Percentiles rank a stretch among this genome's conserved stretches.
Conservation (phyloP, 345 rosid genomes). For the Euphorbia peplus region DNA sequence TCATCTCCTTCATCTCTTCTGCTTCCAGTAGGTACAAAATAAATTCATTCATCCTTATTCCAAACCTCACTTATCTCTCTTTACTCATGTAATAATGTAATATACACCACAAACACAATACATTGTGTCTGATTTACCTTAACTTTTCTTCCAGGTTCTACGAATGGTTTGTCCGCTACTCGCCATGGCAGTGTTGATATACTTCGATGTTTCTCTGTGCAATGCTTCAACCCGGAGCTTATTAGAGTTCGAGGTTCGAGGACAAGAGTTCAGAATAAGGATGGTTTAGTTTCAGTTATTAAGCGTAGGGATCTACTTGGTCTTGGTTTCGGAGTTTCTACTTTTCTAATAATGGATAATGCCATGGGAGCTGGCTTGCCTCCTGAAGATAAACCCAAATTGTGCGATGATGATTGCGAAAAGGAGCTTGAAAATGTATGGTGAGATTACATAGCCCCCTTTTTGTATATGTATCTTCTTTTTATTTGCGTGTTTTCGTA, state of each 20-base stretch:
- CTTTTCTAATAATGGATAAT: conserved; percentile 28
- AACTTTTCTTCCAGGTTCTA: conserved; percentile 31
- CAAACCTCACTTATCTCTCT: background rate
- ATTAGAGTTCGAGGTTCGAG: conserved; percentile 30
- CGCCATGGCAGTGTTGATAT: conserved; percentile 22
- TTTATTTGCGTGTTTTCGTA: background rate
- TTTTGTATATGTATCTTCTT: background rate
- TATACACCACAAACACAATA: background rate
- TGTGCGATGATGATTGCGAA: conserved; percentile 73
- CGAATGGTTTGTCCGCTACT: conserved; percentile 21
- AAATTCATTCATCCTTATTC: background rate
- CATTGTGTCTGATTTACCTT: background rate
- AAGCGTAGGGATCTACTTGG: conserved; percentile 62
- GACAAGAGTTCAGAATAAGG: conserved; percentile 20
- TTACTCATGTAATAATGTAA: background rate
- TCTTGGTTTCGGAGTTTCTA: conserved; percentile 48
- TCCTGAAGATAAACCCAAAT: conserved; percentile 73
- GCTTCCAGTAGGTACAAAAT: conserved; percentile 21
- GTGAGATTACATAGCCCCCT: conserved; percentile 63
- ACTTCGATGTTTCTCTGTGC: conserved; percentile 25
- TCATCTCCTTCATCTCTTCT: conserved; percentile 51
- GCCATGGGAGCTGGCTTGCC: conserved; percentile 78
- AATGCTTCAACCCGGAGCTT: conserved; percentile 28
- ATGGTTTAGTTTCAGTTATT: conserved; percentile 19
- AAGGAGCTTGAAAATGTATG: conserved; percentile 99